Conservation (phyloP, 192 early-diverging fungal species). For the Mortierella claussenii region DNA sequence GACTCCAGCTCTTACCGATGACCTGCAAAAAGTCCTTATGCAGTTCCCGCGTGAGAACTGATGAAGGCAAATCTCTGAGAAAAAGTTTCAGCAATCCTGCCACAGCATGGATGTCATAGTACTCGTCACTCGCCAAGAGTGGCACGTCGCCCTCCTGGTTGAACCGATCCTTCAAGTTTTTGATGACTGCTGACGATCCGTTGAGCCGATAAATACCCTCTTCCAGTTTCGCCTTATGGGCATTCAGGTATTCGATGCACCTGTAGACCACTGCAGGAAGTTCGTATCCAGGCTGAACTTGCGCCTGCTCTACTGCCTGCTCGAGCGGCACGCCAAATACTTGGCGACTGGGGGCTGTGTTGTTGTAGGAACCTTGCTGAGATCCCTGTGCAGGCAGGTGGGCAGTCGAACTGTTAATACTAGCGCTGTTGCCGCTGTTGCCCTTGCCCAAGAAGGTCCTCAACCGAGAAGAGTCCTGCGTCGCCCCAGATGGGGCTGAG, state of each 20-base stretch:
- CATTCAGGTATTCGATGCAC: conserved; percentile 96
- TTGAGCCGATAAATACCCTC: conserved; percentile 96
- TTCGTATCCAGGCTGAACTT: conserved; percentile 79
- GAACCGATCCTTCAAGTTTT: conserved; percentile 82
- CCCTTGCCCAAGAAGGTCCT: conserved; percentile 45
- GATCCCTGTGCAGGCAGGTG: not conserved
- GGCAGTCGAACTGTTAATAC: not conserved
- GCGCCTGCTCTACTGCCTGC: conserved; percentile 75
- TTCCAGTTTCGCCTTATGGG: conserved; percentile 87
- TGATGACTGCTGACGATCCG: conserved; percentile 79
- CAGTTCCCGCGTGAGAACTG: conserved; percentile 90
- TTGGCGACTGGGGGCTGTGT: conserved; percentile 33
- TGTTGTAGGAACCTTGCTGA: not conserved
- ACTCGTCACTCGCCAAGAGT: conserved; percentile 66
- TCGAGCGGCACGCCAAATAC: conserved; percentile 93
- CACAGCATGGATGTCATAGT: conserved; percentile 94
- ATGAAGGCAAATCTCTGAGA: conserved; percentile 88
- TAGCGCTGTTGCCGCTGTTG: conserved; percentile 11
- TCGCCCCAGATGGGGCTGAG: not conserved
- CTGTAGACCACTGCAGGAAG: conserved; percentile 93
- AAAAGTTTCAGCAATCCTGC: conserved; percentile 93
- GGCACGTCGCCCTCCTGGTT: conserved; percentile 85
- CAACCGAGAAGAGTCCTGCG: conserved; percentile 29
- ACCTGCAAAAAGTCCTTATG: conserved; percentile 86
- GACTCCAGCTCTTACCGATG: conserved; percentile 67